Evolutionary conservation across 2,329 filamentous ascomycete species (phyloP), one percentile per base, ranked within the genome.

Genomic region (Diaporthe sp.): DNA sequence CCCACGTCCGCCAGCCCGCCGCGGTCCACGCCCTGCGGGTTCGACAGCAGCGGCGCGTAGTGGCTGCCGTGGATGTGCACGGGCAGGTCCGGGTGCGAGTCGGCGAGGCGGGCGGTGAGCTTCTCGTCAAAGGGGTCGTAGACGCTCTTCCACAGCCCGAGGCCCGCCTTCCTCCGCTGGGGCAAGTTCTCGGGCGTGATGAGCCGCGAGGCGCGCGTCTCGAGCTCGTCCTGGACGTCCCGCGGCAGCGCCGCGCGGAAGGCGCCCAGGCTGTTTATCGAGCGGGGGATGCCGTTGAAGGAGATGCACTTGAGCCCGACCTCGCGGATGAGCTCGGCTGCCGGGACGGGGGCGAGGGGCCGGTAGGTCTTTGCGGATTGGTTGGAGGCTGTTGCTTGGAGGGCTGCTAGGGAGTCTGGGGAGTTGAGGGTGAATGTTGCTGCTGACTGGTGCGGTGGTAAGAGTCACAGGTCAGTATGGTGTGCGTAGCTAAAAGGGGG

Each of bases 351-450:
- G 46, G 79, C 79, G 71, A 80, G 77, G 73, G 19, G 71, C 5
- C 12, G 46, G 67, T 76, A 74, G 77, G 75, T 74, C 71, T 74
- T 77, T 75, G 74, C 44, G 65, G 74, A 58, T 46, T 77, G 34
- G 34, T 77, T 49, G 78, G 86, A 83, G 15, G 89, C 88, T 44
- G 90, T 83, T 73, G 88, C 81, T 84, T 92, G 92, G 17, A 96
- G 89, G 31, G 89, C 84, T 5, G 90, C 85, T 78, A 96, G 90
- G 4, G 94, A 93, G 74, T 94, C 93, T 34, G 94, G 94, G 2
- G 94, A 95, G 86, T 97, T 97, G 87, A 97, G 91, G 1, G 95
- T 97, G 86, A 96, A 94, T 2, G 94, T 95, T 25, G 94, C 92
- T 44, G 94, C 95, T 0, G 94, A 93, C 92, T 95, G 71, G 6